Evolutionary conservation across 140 eudicot species (phyloP).

Genomic region (Cichorium intybus): DNA sequence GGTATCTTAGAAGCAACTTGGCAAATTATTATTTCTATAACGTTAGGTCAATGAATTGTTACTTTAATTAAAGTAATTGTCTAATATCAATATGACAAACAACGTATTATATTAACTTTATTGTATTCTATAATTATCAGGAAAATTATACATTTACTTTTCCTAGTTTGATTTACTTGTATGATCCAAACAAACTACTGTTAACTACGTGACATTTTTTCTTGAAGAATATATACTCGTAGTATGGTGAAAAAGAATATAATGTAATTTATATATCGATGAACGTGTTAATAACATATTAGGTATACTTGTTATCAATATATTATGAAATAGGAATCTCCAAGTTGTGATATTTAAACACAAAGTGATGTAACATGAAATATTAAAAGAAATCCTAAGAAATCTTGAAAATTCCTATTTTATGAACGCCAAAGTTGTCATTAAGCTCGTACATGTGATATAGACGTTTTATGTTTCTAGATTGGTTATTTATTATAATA

Average conservation of each 20-base stretch:
- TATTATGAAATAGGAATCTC: neutral
- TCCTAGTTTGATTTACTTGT: neutral
- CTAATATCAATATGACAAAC: neutral
- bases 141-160: neutral
- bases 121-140: neutral
- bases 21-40: neutral
- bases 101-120: neutral
- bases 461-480: slow-evolving; percentile 10
- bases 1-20: neutral
- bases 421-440: neutral
- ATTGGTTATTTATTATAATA: neutral
- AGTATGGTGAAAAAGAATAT: neutral
- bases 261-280: neutral
- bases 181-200: neutral
- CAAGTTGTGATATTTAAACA: neutral
- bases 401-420: slow-evolving; percentile 2
- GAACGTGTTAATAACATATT: neutral
- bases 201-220: neutral
- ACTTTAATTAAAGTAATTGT: no score
- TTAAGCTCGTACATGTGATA: neutral
- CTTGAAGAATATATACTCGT: no score
- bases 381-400: neutral
- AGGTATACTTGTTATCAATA: neutral
- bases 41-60: neutral
- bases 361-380: neutral